Base-by-base conservation (phyloP, 2,329 filamentous ascomycete genomes). In the Ceratocystis harringtonii region DNA sequence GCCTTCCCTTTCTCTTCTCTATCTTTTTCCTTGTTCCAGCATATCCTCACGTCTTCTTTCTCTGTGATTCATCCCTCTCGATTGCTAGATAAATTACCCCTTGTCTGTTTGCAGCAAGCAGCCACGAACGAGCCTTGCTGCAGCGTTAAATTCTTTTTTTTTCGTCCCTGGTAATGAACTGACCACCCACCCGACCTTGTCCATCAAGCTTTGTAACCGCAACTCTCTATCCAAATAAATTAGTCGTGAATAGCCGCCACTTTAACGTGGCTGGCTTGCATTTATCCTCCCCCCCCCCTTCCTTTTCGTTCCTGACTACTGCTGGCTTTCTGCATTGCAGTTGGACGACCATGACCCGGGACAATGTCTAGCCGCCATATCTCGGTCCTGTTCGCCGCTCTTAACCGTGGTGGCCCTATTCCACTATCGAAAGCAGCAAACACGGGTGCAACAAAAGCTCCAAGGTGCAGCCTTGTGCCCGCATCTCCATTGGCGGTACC, bases 281-380 rank as follows among this genome's bases (percentile, higher is more conserved):
- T 55, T 32, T 28, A 10, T 22, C 52, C 41, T n/a, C 12, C 45
- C 30, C n/a, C 41, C 25, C 15, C 5, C 6, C 10, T 5, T 17
- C 32, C 25, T 17, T 19, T 25, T 32, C 61, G n/a, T 43, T 62
- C 15, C 61, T 8, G 25, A 32, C 61, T 62, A 45, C 44, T 62
- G 61, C 44, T 68, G 64, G 68, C 68, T 69, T 68, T 68, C 67
- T 62, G 61, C 61, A 62, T 28, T 50, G 64, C 57, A 61, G 45
- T 50, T 48, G 64, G 45, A 57, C 60, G 68, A 72, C 72, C 74
- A 78, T 78, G 76, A 74, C 70, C 71, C 70, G 71, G 70, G 69
- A 74, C 72, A 69, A 78, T 78, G 76, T 75, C 75, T 73, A 77
- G 73, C 72, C 72, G 70, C 70, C 45, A 45, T 19, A 57, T 63